Conservation (phyloP, 768 basidiomycete genomes). For the Kondoa malvinella region DNA sequence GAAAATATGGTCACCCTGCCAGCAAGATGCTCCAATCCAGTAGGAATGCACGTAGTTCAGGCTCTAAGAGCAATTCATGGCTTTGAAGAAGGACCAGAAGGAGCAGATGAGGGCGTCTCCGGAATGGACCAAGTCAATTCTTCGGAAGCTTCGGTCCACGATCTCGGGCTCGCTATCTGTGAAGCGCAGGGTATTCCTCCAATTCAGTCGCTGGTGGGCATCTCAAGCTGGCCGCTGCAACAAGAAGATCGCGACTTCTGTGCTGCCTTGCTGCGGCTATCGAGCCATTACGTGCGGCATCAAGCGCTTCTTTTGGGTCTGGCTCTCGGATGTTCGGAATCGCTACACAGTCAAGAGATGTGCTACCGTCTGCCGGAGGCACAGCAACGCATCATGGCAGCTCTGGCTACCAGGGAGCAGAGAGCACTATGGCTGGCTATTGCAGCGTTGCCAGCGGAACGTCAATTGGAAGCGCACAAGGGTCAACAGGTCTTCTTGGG, state of each 20-base stretch:
- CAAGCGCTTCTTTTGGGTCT: not conserved
- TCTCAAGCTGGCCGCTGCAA: not conserved
- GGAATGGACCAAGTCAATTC: not conserved
- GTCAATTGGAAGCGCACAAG: not conserved
- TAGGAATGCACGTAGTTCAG: not conserved
- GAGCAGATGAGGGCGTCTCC: not conserved
- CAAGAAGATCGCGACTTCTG: not conserved
- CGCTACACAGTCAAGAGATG: not conserved
- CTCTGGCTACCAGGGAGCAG: not conserved
- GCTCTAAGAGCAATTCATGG: not conserved
- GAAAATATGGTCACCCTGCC: not conserved
- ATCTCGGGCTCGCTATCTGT: not conserved
- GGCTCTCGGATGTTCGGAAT: not conserved
- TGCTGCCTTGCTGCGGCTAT: not conserved
- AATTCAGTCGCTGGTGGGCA: not conserved
- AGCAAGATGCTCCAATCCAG: constrained; percentile 1
- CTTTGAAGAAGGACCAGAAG: not conserved
- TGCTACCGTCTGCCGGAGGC: not conserved
- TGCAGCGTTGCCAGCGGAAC: not conserved
- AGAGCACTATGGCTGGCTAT: not conserved
- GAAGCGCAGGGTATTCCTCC: not conserved
- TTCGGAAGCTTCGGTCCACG: not conserved
- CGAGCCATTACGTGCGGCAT: not conserved
- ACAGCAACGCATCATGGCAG: not conserved
- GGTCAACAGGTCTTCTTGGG: not conserved